Conservation (phyloP, 306 rosid species). For the Elaeagnus macrophylla region DNA sequence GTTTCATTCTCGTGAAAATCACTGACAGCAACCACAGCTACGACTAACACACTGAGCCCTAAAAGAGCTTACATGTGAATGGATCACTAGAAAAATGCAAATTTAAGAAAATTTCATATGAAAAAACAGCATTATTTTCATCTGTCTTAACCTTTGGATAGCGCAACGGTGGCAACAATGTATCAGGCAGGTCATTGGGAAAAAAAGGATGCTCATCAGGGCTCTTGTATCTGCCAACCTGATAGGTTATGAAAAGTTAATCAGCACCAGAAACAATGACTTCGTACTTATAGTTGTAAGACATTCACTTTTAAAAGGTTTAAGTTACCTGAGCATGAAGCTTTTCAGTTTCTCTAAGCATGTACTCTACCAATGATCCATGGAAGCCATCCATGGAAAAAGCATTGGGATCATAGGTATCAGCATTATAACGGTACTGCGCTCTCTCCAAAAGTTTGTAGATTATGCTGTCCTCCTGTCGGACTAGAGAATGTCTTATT, state of each 20-base stretch:
- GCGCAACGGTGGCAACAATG: constrained; percentile 68
- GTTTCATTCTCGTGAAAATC: no score
- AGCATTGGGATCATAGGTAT: constrained; percentile 61
- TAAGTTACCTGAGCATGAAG: constrained; percentile 72
- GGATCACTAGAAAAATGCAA: no score
- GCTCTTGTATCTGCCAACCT: constrained; percentile 89
- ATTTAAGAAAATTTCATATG: no score
- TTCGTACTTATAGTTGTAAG: background rate
- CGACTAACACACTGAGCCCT: no score
- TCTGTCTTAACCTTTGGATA: constrained; percentile 67
- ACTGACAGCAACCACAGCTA: no score
- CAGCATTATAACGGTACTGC: constrained; percentile 57
- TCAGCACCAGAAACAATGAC: constrained; percentile 9
- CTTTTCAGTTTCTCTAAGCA: constrained; percentile 75
- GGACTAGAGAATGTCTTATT: constrained; percentile 59
- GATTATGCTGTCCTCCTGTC: constrained; percentile 91
- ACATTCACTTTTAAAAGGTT: constrained; percentile 9
- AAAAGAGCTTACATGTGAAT: no score
- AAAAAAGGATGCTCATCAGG: constrained; percentile 96
- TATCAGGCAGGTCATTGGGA: constrained; percentile 59
- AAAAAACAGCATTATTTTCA: background rate
- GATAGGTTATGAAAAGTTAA: constrained; percentile 18
- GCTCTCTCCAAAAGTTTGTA: constrained; percentile 78
- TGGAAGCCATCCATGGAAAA: constrained; percentile 63
- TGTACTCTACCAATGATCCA: constrained; percentile 76